A percentile compares a stretch with the other conserved stretches of the same genome.
phyloP scores from a whole-genome alignment of 192 early-diverging fungal genomes.

The Oehlia diaphana region DNA sequence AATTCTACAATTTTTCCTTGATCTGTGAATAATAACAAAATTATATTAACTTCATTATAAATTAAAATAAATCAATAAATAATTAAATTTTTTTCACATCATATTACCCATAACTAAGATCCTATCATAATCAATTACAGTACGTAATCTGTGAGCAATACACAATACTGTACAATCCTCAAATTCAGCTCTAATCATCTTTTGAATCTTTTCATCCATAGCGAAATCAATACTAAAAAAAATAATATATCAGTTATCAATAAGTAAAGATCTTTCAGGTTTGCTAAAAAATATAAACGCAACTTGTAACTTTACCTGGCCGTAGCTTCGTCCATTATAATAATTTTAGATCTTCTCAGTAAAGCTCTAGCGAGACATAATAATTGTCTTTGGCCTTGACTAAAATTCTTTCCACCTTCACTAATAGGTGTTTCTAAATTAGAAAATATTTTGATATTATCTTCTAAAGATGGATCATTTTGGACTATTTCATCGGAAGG shows the following conservation, averaged over 20 bases:
- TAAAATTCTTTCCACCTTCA: constrained; percentile 75
- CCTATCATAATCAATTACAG: constrained; percentile 87
- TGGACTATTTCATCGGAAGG: constrained; percentile 29
- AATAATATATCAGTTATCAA: background rate
- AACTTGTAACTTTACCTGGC: constrained; percentile 34
- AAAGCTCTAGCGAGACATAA: constrained; percentile 82
- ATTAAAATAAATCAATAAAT: too few relatives aligned
- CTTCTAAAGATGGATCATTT: constrained; percentile 22
- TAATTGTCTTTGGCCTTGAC: constrained; percentile 82
- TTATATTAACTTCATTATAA: constrained; percentile 50
- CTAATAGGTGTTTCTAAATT: constrained; percentile 57
- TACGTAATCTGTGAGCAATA: constrained; percentile 88
- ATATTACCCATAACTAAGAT: constrained; percentile 59
- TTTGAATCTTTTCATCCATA: constrained; percentile 89
- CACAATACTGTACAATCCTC: constrained; percentile 77
- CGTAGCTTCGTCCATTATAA: constrained; percentile 52
- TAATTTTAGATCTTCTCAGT: constrained; percentile 62
- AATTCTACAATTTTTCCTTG: constrained; percentile 78
- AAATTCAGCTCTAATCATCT: constrained; percentile 79
- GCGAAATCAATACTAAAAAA: constrained; percentile 84
- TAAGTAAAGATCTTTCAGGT: background rate
- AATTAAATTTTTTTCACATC: background rate
- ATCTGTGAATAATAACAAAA: constrained; percentile 40
- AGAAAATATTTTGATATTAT: constrained; percentile 47
- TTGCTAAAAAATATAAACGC: background rate